A percentile compares a stretch with the other conserved stretches of the same genome.
Conservation (phyloP, 1,284 basidiomycete species). For the Psilocybe mexicana region DNA sequence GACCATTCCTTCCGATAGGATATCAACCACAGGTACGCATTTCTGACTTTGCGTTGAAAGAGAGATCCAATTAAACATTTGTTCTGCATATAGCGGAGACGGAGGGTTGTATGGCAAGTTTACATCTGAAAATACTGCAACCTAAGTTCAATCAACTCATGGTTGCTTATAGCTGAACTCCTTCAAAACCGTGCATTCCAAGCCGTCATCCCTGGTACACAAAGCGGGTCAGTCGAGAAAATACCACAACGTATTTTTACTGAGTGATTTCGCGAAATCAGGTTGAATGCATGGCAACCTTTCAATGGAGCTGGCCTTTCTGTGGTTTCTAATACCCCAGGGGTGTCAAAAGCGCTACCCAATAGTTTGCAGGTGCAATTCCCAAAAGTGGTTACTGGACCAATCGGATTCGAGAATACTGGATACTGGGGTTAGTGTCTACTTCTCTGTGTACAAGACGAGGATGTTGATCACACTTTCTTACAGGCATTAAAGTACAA, state of each 20-base stretch:
- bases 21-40: constrained; percentile 35
- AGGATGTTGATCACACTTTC: neutral
- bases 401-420: constrained; percentile 37
- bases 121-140: neutral
- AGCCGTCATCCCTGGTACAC: constrained; percentile 31
- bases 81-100: constrained; percentile 25
- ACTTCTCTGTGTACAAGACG: neutral
- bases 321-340: constrained; percentile 29
- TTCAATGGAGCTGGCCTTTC: constrained; percentile 31
- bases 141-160: neutral
- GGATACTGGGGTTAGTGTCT: constrained; percentile 33
- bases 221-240: constrained; percentile 24
- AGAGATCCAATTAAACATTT: neutral
- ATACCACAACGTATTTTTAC: too few relatives aligned
- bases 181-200: constrained; percentile 39
- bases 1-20: constrained; percentile 24
- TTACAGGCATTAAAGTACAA: constrained; percentile 38
- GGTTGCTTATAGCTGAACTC: constrained; percentile 20
- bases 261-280: constrained; percentile 3
- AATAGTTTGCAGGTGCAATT: constrained; percentile 34
- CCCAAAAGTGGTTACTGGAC: constrained; percentile 30
- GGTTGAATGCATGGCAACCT: constrained; percentile 29
- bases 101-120: constrained; percentile 34
- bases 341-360: constrained; percentile 33
- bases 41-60: neutral